Evolutionary conservation across 495 filamentous ascomycete species (phyloP), one percentile per base, ranked within the genome.

Genomic region (Aspergillus sclerotiicarbonarius): DNA sequence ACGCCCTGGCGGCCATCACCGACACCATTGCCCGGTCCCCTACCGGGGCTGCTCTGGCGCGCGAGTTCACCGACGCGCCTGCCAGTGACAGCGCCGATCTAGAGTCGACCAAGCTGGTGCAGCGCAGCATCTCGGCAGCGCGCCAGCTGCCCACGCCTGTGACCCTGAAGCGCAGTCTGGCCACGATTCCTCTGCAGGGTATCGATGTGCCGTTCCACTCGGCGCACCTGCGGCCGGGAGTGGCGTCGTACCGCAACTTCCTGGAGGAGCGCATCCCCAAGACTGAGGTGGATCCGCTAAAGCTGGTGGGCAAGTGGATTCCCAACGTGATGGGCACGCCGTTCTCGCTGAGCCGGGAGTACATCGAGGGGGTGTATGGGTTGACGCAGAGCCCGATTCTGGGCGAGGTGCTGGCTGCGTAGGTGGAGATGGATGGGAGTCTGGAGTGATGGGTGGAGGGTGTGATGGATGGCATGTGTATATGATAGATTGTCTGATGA

Each of bases 311-410:
- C n/a, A 57, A 53, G 21, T 66, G 47, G 43, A 55, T 66, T 43
- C 61, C 61, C 0, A 66, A 66, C 41, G 30, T 66, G 3, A 61
- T 37, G 20, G 64, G 45, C 15, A 58, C 43, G 54, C 61, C 61
- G 18, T 66, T 66, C 46, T 45, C 39, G 8, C 32, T 60, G 45
- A 48, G 37, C 20, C 2, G 15, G 0, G 12, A 21, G 8, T 54
- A 54, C 18, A 18, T 54, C 16, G 9, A 6, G 37, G 37, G 37
- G 12, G 37, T 41, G 37, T 12, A 6, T 6, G 37, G 37, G 37
- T 41, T 35, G 33, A 35, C 33, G 33, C 9, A 13, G 33, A 35
- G 33, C 8, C 9, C 8, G 33, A n/a, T n/a, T 41, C 2, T 41
- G 37, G 37, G 37, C 0, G 13, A n/a, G 37, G 13, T 41, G 37